These are phyloP conservation scores for Astraeus odoratus DNA, from an alignment of 768 basidiomycete genomes.

Conservation along the genomic window DNA sequence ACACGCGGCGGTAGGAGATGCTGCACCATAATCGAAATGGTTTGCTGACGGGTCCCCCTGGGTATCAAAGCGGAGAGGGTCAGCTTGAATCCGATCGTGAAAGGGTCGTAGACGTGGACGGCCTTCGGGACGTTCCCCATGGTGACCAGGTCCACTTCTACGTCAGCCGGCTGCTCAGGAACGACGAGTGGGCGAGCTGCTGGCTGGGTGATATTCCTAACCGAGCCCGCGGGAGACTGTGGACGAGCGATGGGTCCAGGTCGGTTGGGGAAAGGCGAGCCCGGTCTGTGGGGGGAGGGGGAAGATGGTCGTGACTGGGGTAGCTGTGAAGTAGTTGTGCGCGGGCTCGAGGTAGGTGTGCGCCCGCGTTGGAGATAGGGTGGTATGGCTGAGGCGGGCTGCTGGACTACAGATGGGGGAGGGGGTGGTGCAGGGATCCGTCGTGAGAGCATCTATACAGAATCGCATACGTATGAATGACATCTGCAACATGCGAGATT, in stretches of 20 bases:
- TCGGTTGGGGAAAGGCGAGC: conserved; percentile 35
- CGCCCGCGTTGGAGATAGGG: conserved; percentile 61
- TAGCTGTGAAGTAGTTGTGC: conserved; percentile 55
- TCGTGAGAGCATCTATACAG: conserved; percentile 67
- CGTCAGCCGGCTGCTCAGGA: conserved; percentile 25
- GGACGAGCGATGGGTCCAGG: conserved; percentile 18
- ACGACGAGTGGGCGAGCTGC: conserved; percentile 17
- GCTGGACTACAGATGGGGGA: conserved; percentile 21
- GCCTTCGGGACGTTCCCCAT: conserved; percentile 38
- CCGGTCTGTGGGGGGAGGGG: conserved; percentile 41
- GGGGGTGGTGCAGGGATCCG: conserved; percentile 48
- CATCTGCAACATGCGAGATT: not conserved
- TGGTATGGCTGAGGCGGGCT: conserved; percentile 67
- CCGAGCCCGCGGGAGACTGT: conserved; percentile 25
- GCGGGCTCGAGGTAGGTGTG: conserved; percentile 33
- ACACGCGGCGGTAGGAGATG: conserved; percentile 45
- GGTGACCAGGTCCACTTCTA: conserved; percentile 55
- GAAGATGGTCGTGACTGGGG: conserved; percentile 48
- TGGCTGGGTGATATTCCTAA: conserved; percentile 13
- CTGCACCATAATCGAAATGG: conserved; percentile 54
- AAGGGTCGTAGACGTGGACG: conserved; percentile 50
- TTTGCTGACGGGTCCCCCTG: conserved; percentile 29
- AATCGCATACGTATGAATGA: not conserved
- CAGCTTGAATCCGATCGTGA: conserved; percentile 49
- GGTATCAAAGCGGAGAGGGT: conserved; percentile 43